These are phyloP conservation scores for Polygonum aviculare DNA, from an alignment of 148 eudicot species.

Conservation along the genomic window DNA sequence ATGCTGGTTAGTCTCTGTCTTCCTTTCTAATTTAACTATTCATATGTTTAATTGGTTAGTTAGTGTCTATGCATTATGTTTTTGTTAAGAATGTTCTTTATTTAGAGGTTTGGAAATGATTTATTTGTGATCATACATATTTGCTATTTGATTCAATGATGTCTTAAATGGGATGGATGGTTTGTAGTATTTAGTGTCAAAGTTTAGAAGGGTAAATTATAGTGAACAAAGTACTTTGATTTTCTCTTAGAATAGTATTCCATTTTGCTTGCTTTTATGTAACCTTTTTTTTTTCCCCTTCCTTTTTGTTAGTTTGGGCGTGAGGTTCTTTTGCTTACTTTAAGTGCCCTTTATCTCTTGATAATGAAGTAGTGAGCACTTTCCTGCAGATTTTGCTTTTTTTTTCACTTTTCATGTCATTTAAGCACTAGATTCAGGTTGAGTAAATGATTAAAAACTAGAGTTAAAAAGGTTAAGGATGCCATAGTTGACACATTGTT, in stretches of 20 bases:
- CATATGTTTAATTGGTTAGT: neutral
- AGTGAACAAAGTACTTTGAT: no score
- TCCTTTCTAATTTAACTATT: neutral
- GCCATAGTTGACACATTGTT: neutral
- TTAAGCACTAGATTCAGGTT: neutral
- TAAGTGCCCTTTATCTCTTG: neutral
- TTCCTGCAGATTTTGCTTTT: neutral
- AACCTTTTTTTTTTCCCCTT: neutral
- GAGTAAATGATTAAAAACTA: no score
- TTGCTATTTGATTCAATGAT: no score
- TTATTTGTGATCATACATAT: no score
- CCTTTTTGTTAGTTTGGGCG: neutral
- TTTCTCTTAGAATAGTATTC: neutral
- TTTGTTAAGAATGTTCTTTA: no score
- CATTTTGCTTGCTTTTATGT: slow-evolving; percentile 1
- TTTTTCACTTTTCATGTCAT: neutral
- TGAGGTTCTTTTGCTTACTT: slow-evolving; percentile 3
- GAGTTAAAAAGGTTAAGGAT: neutral
- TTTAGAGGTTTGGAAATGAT: neutral
- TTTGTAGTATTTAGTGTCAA: no score
- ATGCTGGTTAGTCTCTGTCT: slow-evolving; percentile 53
- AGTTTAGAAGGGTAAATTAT: no score
- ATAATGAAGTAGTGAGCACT: neutral
- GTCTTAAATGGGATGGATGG: no score
- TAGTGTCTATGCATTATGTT: no score